Conservation (phyloP, 2,329 filamentous ascomycete genomes). For the Verticillium nubilum region DNA sequence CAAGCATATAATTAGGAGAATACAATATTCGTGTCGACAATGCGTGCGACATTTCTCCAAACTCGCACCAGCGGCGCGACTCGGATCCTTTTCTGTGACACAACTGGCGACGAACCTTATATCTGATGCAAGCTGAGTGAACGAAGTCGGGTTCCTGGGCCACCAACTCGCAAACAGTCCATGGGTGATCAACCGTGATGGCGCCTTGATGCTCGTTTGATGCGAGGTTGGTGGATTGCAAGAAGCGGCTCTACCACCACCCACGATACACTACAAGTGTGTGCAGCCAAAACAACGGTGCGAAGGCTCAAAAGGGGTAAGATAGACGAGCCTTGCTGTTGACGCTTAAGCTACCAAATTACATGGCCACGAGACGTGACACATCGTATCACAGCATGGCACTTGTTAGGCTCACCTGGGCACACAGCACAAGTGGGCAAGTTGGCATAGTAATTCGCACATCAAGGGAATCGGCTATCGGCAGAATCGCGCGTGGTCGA, state of each 20-base stretch:
- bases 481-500: slow-evolving; percentile 9
- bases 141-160: too few relatives aligned
- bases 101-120: not conserved
- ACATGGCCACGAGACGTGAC: not conserved
- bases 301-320: not conserved
- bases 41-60: not conserved
- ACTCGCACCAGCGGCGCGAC: not conserved
- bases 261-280: not conserved
- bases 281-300: not conserved
- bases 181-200: too few relatives aligned
- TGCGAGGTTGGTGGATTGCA: not conserved
- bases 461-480: slow-evolving; percentile 1
- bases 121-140: too few relatives aligned
- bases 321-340: not conserved
- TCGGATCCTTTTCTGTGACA: not conserved
- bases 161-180: too few relatives aligned
- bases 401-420: not conserved
- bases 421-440: not conserved
- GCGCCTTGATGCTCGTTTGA: too few relatives aligned
- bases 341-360: not conserved
- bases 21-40: not conserved
- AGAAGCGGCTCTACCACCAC: not conserved
- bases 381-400: not conserved
- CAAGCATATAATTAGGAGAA: not conserved
- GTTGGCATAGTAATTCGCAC: not conserved